These are phyloP conservation scores for Mycena leptocephala DNA, from an alignment of 768 basidiomycete species.

Conservation along the genomic window DNA sequence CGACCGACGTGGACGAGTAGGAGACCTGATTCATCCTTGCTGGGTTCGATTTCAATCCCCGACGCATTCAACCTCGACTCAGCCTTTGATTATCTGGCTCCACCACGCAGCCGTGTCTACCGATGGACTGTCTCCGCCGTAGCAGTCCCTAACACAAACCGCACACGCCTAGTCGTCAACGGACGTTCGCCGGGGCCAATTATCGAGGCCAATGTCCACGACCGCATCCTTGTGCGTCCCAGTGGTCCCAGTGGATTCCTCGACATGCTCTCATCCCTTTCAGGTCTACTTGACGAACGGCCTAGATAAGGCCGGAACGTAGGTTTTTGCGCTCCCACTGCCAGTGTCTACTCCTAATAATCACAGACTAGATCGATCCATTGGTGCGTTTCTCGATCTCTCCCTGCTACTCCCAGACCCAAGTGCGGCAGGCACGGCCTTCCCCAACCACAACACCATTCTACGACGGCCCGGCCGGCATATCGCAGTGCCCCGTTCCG, in stretches of 20 bases:
- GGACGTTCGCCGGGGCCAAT: slow-evolving; percentile 59
- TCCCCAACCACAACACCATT: slow-evolving; percentile 58
- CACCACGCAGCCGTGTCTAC: slow-evolving; percentile 58
- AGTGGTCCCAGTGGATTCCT: neutral
- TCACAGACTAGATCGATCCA: slow-evolving; percentile 48
- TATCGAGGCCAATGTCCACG: slow-evolving; percentile 55
- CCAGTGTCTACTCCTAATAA: neutral
- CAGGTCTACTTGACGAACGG: slow-evolving; percentile 51
- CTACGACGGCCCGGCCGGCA: slow-evolving; percentile 63
- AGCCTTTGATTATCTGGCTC: slow-evolving; percentile 42
- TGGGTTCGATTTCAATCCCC: neutral
- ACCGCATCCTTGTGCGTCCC: slow-evolving; percentile 45
- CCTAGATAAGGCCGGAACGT: slow-evolving; percentile 47
- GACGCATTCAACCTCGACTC: slow-evolving; percentile 37
- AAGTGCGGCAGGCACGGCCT: slow-evolving; percentile 42
- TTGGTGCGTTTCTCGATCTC: slow-evolving; percentile 24
- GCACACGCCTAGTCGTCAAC: slow-evolving; percentile 65
- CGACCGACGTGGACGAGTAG: neutral
- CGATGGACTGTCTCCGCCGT: slow-evolving; percentile 59
- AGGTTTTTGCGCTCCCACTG: slow-evolving; percentile 21
- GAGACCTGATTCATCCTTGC: neutral
- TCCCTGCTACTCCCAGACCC: neutral
- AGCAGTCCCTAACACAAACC: slow-evolving; percentile 56
- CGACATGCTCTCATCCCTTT: neutral
- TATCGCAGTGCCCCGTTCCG: slow-evolving; percentile 69